Base-by-base conservation (phyloP, 148 eudicot species). In the Rhododendron ferrugineum region DNA sequence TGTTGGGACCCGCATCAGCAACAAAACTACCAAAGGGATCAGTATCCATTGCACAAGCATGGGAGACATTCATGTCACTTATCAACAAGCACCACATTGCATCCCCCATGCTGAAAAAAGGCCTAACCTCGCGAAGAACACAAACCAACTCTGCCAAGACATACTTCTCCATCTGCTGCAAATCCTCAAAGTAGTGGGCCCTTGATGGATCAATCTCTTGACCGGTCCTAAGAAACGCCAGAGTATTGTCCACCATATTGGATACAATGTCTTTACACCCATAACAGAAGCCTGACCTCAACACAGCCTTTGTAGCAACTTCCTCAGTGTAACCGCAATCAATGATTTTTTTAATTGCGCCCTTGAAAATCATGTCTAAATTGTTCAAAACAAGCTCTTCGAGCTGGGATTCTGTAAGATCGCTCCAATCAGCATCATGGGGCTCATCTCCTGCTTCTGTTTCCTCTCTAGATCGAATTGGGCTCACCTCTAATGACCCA, bases 51-150 rank as follows among this genome's bases (percentile, higher is more conserved):
- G 95, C 94, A 91, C 98, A 97, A 37, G 98, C 99, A 89, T 93
- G 98, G 34, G 99, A 94, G 70, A 97, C 93, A 87, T 92, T 94
- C 99, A 97, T 93, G 86, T 97, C 99, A 88, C 94, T 92, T 83
- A 97, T 90, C 81, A 97, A 90, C 89, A 97, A 89, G 82, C 93
- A 92, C 99, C 99, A 97, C 99, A 97, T 91, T 72, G 99, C 98
- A 85, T 97, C 98, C 42, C 99, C 99, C 2, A 89, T 93, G 90
- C 99, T 97, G 84, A 93, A 94, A 83, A 90, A 91, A 81, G 98
- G 99, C 86, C 94, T 94, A 79, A 94, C 94, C 86, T 93, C 96
- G 82, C 93, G 92, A 68, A 97, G 89, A 84, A 92, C 93, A 88
- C 96, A 93, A 42, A 97, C 93, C 88, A 95, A 87, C 90, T 97